Evolutionary conservation across 2,329 filamentous ascomycete genomes (phyloP).

Genomic region (Trichothecium roseum): DNA sequence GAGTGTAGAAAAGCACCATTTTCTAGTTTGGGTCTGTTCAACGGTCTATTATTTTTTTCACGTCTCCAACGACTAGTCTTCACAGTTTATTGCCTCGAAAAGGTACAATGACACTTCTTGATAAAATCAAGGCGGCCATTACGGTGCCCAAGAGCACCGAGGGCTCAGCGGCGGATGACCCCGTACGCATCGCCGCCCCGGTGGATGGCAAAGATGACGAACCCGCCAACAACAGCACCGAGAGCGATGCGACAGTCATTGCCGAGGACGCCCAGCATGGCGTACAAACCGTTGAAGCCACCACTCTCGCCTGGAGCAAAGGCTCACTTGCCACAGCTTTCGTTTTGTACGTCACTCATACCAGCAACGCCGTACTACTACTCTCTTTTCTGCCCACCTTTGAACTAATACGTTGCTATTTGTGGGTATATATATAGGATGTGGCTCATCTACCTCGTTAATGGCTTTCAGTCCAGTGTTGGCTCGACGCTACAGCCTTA

Average conservation of each 20-base stretch:
- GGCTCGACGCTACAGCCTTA: slow-evolving; percentile 18
- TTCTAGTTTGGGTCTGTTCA: no score
- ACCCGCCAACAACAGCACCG: slow-evolving; percentile 4
- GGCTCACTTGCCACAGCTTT: slow-evolving; percentile 20
- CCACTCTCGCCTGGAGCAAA: slow-evolving; percentile 30
- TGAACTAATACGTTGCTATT: no score
- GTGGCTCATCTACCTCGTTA: slow-evolving; percentile 31
- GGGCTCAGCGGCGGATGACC: background rate
- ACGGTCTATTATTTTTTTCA: no score
- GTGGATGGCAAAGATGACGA: slow-evolving; percentile 7
- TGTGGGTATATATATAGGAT: no score
- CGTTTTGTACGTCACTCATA: slow-evolving; percentile 14
- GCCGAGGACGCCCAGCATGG: slow-evolving; percentile 19
- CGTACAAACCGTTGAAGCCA: slow-evolving; percentile 30
- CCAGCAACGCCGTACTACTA: no score
- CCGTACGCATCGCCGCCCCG: slow-evolving; percentile 1
- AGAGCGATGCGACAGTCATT: slow-evolving; percentile 6
- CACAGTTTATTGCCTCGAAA: no score
- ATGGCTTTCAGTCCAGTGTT: slow-evolving; percentile 28
- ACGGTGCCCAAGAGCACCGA: background rate
- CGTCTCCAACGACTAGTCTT: no score
- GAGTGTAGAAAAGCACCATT: no score
- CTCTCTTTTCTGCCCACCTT: no score
- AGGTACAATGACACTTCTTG: background rate
- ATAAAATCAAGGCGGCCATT: background rate